A percentile compares a stretch with the other conserved stretches of the same genome.
These are phyloP conservation scores for Gastrodia elata DNA, from an alignment of 106 monocot genomes.

Conservation along the genomic window DNA sequence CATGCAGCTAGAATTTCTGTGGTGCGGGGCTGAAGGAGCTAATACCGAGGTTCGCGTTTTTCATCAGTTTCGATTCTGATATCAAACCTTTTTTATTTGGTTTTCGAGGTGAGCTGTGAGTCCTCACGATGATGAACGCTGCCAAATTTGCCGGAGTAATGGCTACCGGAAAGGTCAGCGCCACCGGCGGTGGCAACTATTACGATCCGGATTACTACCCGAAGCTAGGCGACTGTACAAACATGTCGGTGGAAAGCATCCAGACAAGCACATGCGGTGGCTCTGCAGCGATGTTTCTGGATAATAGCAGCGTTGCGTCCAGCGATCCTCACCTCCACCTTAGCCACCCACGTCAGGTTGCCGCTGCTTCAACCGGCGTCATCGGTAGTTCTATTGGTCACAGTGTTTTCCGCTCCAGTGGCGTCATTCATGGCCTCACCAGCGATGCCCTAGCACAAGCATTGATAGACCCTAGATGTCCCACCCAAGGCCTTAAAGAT, in stretches of 20 bases:
- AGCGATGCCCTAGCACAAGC: conserved; percentile 19
- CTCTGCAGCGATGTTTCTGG: conserved; percentile 26
- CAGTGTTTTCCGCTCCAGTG: conserved; percentile 17
- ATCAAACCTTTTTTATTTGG: not conserved
- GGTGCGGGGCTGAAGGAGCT: not conserved
- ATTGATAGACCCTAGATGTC: conserved; percentile 17
- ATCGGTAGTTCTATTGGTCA: conserved; percentile 10
- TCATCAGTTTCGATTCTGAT: not conserved
- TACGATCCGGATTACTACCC: conserved; percentile 19
- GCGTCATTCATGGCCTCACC: conserved; percentile 6
- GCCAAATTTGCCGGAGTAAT: conserved; percentile 21
- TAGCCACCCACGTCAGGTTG: not conserved
- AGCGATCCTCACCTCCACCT: conserved; percentile 18
- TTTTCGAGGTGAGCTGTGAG: not conserved
- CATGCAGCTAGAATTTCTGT: not conserved
- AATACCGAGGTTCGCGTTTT: not conserved
- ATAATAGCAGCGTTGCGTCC: conserved; percentile 28
- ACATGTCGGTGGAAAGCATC: conserved; percentile 26
- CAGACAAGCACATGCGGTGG: conserved; percentile 15
- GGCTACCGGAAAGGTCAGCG: conserved; percentile 5
- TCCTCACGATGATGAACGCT: conserved; percentile 19
- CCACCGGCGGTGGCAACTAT: conserved; percentile 2
- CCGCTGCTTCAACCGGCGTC: not conserved
- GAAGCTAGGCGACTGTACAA: conserved; percentile 28
- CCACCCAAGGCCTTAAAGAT: conserved; percentile 14